phyloP scores from a whole-genome alignment of 139 green algal species.

The Tetratostichococcus sp. region DNA sequence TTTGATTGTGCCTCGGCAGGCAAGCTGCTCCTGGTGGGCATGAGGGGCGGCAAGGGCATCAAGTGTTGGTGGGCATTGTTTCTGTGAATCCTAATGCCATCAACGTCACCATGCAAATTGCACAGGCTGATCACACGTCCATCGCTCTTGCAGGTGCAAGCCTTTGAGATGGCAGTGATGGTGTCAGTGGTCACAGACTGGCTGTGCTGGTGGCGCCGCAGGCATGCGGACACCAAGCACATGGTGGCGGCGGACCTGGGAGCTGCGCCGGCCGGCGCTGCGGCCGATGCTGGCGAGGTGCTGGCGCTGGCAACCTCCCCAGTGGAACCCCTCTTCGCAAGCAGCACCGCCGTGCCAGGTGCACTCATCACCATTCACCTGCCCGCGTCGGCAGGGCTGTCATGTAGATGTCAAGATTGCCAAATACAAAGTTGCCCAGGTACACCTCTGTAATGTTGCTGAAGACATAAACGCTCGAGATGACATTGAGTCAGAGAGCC shows the following conservation, averaged over 20 bases:
- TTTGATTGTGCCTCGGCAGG: too few relatives aligned
- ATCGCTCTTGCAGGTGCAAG: too few relatives aligned
- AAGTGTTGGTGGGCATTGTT: conserved; percentile 19
- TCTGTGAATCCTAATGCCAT: too few relatives aligned
- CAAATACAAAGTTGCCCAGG: too few relatives aligned
- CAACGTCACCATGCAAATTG: too few relatives aligned
- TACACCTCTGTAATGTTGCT: too few relatives aligned
- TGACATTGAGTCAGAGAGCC: too few relatives aligned
- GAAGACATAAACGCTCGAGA: too few relatives aligned
- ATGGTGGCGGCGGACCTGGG: conserved; percentile 10
- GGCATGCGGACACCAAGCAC: conserved; percentile 44
- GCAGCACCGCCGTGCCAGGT: conserved; percentile 10
- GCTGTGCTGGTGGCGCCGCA: background rate
- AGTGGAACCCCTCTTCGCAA: conserved; percentile 27
- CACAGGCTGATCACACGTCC: too few relatives aligned
- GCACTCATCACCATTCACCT: too few relatives aligned
- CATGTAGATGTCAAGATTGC: background rate
- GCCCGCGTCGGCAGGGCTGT: background rate
- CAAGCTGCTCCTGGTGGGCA: conserved; percentile 42
- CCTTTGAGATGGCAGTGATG: too few relatives aligned
- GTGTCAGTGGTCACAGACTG: too few relatives aligned
- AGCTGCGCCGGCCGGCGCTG: background rate
- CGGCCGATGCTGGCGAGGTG: conserved; percentile 21
- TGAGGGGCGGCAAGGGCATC: conserved; percentile 11
- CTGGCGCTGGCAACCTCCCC: conserved; percentile 24